phyloP scores from a whole-genome alignment of 495 filamentous ascomycete species.

The Clohesyomyces aquaticus region DNA sequence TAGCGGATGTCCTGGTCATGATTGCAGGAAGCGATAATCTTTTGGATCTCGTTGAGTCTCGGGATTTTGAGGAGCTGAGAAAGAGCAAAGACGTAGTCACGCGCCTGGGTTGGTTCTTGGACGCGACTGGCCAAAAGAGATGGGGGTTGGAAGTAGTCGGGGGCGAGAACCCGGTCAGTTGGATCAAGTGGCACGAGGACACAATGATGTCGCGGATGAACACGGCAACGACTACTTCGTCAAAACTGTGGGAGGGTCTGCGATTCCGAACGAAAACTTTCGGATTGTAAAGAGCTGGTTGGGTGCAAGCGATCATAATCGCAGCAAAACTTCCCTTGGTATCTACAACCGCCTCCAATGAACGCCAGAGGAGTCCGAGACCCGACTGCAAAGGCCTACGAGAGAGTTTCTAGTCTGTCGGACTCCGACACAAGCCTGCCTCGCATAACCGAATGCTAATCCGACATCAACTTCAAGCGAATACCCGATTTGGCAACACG shows the following conservation, averaged over 20 bases:
- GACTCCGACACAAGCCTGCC: too few species aligned
- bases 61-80: not conserved
- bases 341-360: too few species aligned
- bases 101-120: slow-evolving; percentile 16
- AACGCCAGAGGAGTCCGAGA: too few species aligned
- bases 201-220: not conserved
- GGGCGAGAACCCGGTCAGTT: not conserved
- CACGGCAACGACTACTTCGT: not conserved
- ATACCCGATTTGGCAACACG: too few species aligned
- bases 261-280: not conserved
- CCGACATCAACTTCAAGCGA: too few species aligned
- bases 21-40: slow-evolving; percentile 20
- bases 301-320: too few species aligned
- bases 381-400: too few species aligned
- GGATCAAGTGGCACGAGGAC: not conserved
- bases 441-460: too few species aligned
- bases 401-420: too few species aligned
- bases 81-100: not conserved
- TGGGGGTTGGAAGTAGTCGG: slow-evolving; percentile 19
- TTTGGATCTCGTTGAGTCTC: not conserved
- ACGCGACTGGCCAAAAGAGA: slow-evolving; percentile 5
- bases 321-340: too few species aligned
- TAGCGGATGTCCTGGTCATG: slow-evolving; percentile 9
- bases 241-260: not conserved
- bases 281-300: not conserved